These are phyloP conservation scores for Sporothrix curviconia DNA, from an alignment of 2,329 filamentous ascomycete genomes.

Conservation along the genomic window DNA sequence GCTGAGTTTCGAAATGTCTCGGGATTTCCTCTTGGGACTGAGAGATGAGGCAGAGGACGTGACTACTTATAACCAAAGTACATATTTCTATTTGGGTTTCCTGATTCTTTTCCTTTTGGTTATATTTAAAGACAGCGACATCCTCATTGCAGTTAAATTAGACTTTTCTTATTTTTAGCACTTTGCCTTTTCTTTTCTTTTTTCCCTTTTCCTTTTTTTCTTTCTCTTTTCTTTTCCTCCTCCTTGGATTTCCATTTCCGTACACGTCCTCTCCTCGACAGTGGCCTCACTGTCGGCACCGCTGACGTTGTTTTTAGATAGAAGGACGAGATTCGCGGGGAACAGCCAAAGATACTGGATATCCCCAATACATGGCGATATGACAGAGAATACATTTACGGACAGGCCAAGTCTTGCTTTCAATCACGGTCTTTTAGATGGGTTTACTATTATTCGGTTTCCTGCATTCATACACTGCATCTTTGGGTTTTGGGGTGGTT, in stretches of 20 bases:
- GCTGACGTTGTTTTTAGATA: too few species aligned
- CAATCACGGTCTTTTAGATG: too few species aligned
- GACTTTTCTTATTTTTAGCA: not conserved
- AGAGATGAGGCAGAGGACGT: constrained; percentile 36
- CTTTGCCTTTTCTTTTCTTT: not conserved
- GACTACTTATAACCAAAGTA: constrained; percentile 9
- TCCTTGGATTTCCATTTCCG: too few species aligned
- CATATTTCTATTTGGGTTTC: not conserved
- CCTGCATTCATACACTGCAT: constrained; percentile 2
- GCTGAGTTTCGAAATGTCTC: constrained; percentile 91
- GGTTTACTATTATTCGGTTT: not conserved
- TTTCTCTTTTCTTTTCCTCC: not conserved
- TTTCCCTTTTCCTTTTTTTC: not conserved
- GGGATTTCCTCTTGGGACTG: constrained; percentile 71
- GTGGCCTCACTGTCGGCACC: too few species aligned
- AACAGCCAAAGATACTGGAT: not conserved
- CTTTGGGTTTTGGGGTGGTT: not conserved
- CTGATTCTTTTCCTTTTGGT: not conserved
- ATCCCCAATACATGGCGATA: not conserved
- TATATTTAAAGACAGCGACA: not conserved
- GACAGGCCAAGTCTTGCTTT: too few species aligned
- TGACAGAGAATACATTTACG: too few species aligned
- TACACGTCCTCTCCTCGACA: too few species aligned
- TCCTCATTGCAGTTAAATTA: not conserved
- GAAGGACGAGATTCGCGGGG: not conserved